Conservation (phyloP, 2,329 filamentous ascomycete species). For the Penicillium brasilianum region DNA sequence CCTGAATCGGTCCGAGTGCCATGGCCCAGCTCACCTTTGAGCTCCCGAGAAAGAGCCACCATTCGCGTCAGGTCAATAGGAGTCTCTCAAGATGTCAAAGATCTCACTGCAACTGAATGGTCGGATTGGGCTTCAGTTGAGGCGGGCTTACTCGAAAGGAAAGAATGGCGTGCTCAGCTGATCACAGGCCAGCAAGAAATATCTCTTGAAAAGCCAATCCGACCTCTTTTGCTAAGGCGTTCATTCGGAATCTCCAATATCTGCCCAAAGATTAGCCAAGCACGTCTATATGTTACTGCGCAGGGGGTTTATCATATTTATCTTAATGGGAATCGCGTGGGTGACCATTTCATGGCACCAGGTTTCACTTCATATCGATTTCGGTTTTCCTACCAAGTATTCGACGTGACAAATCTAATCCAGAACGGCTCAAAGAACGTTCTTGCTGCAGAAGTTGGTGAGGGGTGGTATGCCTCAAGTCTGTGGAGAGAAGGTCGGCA, state of each 20-base stretch:
- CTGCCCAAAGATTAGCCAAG: background rate
- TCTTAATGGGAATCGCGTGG: constrained; percentile 7
- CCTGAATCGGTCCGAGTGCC: background rate
- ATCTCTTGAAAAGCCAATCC: constrained; percentile 5
- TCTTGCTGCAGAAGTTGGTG: constrained; percentile 51
- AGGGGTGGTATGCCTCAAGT: constrained; percentile 56
- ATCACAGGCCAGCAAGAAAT: constrained; percentile 6
- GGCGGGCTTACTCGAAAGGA: background rate
- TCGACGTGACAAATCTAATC: constrained; percentile 55
- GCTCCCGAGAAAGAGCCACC: background rate
- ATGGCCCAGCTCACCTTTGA: background rate
- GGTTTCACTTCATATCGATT: constrained; percentile 1
- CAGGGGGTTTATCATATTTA: constrained; percentile 10
- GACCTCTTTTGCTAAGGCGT: constrained; percentile 2
- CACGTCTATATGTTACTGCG: constrained; percentile 9
- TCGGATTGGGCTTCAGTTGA: constrained; percentile 6
- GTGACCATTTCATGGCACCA: constrained; percentile 25
- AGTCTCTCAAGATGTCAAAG: background rate
- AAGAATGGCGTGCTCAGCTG: constrained; percentile 7
- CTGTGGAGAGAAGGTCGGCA: constrained; percentile 30
- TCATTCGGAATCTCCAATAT: background rate
- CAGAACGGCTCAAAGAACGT: constrained; percentile 42
- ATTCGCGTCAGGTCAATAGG: background rate
- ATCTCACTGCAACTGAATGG: background rate
- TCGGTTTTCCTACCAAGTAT: constrained; percentile 53